Percentiles rank a stretch among this genome's conserved stretches.
phyloP scores from a whole-genome alignment of 2,329 filamentous ascomycete species.

The Claviceps sorghi region DNA sequence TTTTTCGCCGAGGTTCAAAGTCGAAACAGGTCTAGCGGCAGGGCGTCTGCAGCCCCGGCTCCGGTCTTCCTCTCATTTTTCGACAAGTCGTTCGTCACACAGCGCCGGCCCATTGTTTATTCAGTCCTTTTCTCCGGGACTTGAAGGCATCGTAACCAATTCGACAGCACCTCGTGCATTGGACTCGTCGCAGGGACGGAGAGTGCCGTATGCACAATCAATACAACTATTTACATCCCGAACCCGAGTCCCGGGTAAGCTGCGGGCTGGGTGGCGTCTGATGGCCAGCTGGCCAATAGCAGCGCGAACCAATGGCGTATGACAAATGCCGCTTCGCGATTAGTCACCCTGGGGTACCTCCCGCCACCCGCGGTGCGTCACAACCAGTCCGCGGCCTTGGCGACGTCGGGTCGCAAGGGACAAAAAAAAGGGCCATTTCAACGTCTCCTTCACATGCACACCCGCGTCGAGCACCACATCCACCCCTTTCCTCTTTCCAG shows the following conservation, averaged over 20 bases:
- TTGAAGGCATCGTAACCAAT: not conserved
- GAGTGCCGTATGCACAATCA: too few relatives aligned
- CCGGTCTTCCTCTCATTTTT: not conserved
- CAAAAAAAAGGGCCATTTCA: not conserved
- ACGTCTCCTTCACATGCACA: too few relatives aligned
- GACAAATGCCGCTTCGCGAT: not conserved
- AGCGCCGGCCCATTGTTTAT: not conserved
- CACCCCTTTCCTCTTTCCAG: too few relatives aligned
- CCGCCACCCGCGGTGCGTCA: too few relatives aligned
- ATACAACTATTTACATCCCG: not conserved
- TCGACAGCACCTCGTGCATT: not conserved
- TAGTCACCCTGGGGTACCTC: not conserved
- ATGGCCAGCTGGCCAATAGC: not conserved
- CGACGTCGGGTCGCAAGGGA: not conserved
- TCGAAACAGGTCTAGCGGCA: not conserved
- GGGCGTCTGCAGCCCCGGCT: not conserved
- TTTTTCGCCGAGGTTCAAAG: not conserved
- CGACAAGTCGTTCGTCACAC: not conserved
- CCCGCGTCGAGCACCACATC: too few relatives aligned
- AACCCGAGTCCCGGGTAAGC: not conserved
- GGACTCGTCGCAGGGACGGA: not conserved
- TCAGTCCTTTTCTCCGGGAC: too few relatives aligned
- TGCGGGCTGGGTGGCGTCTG: not conserved
- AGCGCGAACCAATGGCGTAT: not conserved
- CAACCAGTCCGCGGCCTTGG: not conserved